phyloP scores from a whole-genome alignment of 1,139 yeast species.

The Zygoascus hellenicus region DNA sequence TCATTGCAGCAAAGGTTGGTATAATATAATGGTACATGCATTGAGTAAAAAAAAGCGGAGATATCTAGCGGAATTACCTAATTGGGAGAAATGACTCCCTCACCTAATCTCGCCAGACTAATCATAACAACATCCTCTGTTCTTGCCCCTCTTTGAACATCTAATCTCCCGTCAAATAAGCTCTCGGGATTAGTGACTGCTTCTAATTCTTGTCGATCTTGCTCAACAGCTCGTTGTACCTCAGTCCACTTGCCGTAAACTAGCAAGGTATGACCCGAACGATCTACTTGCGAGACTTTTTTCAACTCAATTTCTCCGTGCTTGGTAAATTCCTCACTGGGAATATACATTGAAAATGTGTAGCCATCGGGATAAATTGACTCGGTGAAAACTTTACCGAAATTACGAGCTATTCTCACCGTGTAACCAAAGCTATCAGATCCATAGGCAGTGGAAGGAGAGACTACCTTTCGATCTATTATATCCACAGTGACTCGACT shows the following conservation, averaged over 20 bases:
- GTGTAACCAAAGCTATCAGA: conserved; percentile 56
- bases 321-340: conserved; percentile 49
- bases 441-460: conserved; percentile 63
- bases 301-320: conserved; percentile 13
- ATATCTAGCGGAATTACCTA: no score
- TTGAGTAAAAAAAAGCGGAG: no score
- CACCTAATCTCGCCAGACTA: conserved; percentile 45
- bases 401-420: conserved; percentile 58
- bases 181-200: conserved; percentile 52
- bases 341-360: conserved; percentile 56
- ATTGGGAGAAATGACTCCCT: background rate
- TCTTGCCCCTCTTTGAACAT: conserved; percentile 51
- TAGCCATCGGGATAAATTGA: conserved; percentile 65
- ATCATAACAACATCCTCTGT: conserved; percentile 68
- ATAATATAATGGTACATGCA: no score
- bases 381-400: conserved; percentile 66
- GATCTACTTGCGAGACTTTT: background rate
- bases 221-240: conserved; percentile 47
- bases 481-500: conserved; percentile 78
- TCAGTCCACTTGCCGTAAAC: conserved; percentile 63
- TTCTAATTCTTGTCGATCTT: conserved; percentile 41
- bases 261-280: conserved; percentile 41
- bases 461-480: conserved; percentile 55
- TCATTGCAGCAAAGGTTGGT: no score
- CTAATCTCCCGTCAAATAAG: conserved; percentile 62